Evolutionary conservation across 2,329 filamentous ascomycete species (phyloP), one percentile per base, ranked within the genome.

Genomic region (Stachybotrys chlorohalonatus): DNA sequence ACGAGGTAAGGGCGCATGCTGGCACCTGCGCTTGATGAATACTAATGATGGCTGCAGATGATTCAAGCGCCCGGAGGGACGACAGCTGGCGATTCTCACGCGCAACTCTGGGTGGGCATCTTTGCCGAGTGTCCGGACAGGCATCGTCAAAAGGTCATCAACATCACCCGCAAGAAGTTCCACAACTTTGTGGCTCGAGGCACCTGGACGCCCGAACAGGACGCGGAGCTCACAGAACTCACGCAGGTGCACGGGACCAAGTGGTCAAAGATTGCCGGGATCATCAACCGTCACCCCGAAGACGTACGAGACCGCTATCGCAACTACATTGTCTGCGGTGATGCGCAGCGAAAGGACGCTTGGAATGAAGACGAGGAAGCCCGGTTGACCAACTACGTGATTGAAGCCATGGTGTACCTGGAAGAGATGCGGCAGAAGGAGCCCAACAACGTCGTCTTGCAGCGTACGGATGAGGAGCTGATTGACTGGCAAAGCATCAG

Each of bases 271-370:
- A 86, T 91, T 58, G 82, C 77, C 0, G 72, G 75, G n/a, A 59
- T 81, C 24, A 78, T 89, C 58, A 84, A 84, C 57, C 83, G 88
- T 6, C 79, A 83, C 46, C 75, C 80, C 0, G 80, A 83, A 56
- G 86, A 90, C 63, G 77, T 85, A 53, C 80, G 86, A 52, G 86
- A 90, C 65, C 82, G 87, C 4, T 89, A 85, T 74, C 77, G 84
- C 46, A 87, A 89, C 61, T 84, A 86, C 61, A 70, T 87, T 24
- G 71, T 84, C 49, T 84, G 81, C 53, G 79, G 79, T 17, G 73
- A 78, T 6, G 76, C 74, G 0, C 72, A 74, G 54, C 75, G 75
- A 36, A 78, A 73, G 47, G 78, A 80, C 39, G 67, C 70, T 1
- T 91, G 88, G 87, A 75, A 73, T 1, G 68, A 78, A 16, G 73